Evolutionary conservation across 2,329 filamentous ascomycete species (phyloP).

Genomic region (Neocucurbitaria cava): DNA sequence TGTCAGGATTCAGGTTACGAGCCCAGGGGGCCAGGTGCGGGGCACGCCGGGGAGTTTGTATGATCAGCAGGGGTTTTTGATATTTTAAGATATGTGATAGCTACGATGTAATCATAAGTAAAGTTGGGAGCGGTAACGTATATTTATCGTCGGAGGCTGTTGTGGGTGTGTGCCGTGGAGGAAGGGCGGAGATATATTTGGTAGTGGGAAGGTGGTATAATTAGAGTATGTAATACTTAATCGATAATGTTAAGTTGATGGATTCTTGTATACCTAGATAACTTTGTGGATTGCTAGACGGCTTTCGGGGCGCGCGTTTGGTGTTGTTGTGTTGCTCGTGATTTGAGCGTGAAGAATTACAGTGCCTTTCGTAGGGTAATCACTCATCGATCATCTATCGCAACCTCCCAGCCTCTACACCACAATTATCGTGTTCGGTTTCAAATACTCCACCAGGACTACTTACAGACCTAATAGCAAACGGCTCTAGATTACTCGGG

Average conservation of each 20-base stretch:
- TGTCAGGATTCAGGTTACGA: constrained; percentile 30
- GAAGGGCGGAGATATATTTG: background rate
- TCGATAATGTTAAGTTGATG: background rate
- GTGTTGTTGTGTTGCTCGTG: no score
- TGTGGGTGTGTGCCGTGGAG: background rate
- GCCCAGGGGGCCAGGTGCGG: constrained; percentile 8
- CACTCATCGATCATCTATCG: no score
- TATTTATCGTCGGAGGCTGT: background rate
- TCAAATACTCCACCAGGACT: no score
- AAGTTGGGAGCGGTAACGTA: background rate
- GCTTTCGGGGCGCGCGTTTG: no score
- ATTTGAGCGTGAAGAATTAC: no score
- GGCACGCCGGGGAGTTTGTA: constrained; percentile 43
- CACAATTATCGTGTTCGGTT: no score
- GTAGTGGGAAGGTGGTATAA: background rate
- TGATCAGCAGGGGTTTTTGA: constrained; percentile 43
- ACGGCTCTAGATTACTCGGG: no score
- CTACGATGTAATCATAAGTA: background rate
- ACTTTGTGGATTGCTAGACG: no score
- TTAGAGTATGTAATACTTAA: background rate
- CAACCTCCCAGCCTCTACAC: no score
- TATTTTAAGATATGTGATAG: constrained; percentile 5
- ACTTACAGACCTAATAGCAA: no score
- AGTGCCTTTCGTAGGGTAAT: no score
- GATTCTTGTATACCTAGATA: no score